Percentiles rank a stretch among this genome's conserved stretches.
These are phyloP conservation scores for Dissophora ornata DNA, from an alignment of 192 early-diverging fungal species.

Conservation along the genomic window DNA sequence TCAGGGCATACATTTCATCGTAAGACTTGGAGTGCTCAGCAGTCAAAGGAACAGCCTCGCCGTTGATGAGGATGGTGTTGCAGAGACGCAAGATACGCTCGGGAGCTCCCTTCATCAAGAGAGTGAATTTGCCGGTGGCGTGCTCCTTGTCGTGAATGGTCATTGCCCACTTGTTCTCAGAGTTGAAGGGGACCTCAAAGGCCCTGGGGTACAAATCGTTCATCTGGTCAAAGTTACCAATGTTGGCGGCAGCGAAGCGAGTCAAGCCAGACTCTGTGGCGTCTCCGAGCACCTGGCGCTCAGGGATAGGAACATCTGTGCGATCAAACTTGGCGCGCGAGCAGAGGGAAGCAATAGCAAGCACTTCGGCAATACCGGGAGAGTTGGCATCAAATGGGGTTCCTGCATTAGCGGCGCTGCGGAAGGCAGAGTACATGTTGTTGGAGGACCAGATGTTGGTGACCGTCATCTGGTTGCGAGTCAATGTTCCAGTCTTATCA, in stretches of 20 bases:
- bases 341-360: conserved; percentile 84
- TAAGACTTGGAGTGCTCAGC: conserved; percentile 72
- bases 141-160: conserved; percentile 86
- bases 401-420: conserved; percentile 46
- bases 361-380: conserved; percentile 77
- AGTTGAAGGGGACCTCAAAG: conserved; percentile 96
- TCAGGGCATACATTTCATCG: conserved; percentile 81
- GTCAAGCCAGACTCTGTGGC: conserved; percentile 94
- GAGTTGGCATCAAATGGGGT: conserved; percentile 59
- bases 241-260: conserved; percentile 79
- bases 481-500: conserved; percentile 97
- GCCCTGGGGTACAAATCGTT: conserved; percentile 82
- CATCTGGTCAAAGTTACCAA: conserved; percentile 80
- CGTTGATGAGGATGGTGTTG: conserved; percentile 72
- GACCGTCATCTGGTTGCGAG: conserved; percentile 96
- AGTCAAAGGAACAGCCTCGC: conserved; percentile 68
- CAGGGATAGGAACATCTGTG: conserved; percentile 83
- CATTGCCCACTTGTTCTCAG: conserved; percentile 94
- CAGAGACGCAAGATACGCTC: conserved; percentile 90
- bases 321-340: conserved; percentile 91
- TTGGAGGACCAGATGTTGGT: conserved; percentile 89
- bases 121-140: conserved; percentile 73
- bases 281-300: conserved; percentile 89
- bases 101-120: conserved; percentile 95
- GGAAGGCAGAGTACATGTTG: conserved; percentile 68